phyloP scores from a whole-genome alignment of 2,329 filamentous ascomycete genomes.

The Exophiala phaeomuriformis region DNA sequence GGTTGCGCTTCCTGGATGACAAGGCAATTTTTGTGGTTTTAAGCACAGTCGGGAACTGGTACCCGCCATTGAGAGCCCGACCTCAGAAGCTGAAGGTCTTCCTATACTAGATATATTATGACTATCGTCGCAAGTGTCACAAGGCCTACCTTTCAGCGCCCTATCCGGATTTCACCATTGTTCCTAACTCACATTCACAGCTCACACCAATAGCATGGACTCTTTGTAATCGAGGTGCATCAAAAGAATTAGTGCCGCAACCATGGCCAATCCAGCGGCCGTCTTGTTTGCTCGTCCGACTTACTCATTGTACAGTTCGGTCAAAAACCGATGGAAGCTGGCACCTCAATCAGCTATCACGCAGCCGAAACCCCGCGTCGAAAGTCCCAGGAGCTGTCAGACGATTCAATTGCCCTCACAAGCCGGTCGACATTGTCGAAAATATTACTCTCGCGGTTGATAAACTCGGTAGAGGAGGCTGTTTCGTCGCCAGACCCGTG shows the following conservation, averaged over 20 bases:
- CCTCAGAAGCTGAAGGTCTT: too few species aligned
- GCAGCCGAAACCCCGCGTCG: conserved; percentile 1
- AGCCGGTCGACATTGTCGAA: too few species aligned
- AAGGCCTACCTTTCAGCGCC: neutral
- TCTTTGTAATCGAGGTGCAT: conserved; percentile 25
- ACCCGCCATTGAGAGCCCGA: too few species aligned
- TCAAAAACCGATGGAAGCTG: conserved; percentile 9
- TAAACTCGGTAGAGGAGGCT: too few species aligned
- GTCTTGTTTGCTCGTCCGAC: conserved; percentile 16
- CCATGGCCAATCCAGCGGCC: conserved; percentile 14
- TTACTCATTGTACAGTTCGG: conserved; percentile 23
- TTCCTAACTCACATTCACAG: conserved; percentile 5
- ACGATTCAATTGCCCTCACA: too few species aligned
- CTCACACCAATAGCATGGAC: conserved; percentile 16
- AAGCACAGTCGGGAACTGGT: too few species aligned
- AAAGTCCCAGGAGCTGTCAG: too few species aligned
- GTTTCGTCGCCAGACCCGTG: too few species aligned
- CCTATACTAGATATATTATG: too few species aligned
- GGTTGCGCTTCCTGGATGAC: too few species aligned
- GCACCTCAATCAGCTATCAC: neutral
- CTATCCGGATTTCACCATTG: conserved; percentile 7
- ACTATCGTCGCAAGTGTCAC: neutral
- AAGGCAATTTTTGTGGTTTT: too few species aligned
- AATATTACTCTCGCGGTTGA: too few species aligned
- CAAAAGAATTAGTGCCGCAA: conserved; percentile 20